Evolutionary conservation across 805 yeast genomes (phyloP).

Genomic region (Kazachstania kunashirensis): DNA sequence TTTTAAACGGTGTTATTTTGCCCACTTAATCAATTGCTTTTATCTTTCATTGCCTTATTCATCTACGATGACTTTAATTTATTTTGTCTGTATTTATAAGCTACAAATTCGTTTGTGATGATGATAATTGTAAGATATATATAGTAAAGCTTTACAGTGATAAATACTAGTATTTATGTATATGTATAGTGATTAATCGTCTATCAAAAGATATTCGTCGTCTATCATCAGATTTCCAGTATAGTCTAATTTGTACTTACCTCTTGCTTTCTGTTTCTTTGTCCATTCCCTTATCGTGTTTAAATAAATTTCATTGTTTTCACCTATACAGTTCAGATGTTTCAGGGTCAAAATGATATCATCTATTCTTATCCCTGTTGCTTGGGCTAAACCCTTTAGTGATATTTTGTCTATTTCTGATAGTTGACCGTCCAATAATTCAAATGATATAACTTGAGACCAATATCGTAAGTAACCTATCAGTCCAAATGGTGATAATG

Average conservation of each 20-base stretch:
- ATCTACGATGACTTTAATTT: no score
- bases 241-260: conserved; percentile 1
- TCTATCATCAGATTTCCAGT: conserved; percentile 10
- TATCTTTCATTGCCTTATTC: no score
- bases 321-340: conserved; percentile 39
- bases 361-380: conserved; percentile 54
- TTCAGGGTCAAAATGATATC: conserved; percentile 54
- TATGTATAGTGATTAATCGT: conserved; percentile 8
- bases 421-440: conserved; percentile 35
- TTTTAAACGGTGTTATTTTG: no score
- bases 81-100: no score
- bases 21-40: no score
- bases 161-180: no score
- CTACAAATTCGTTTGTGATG: no score
- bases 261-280: conserved; percentile 2
- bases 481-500: conserved; percentile 74
- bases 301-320: conserved; percentile 16
- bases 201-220: conserved; percentile 22
- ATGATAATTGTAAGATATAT: no score
- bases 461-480: conserved; percentile 67
- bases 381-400: conserved; percentile 40
- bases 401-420: conserved; percentile 29
- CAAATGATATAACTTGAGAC: conserved; percentile 45
- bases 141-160: no score
- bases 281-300: conserved; percentile 13